phyloP scores from a whole-genome alignment of 352 stramenopile genomes.

The Pythium sukuiense region DNA sequence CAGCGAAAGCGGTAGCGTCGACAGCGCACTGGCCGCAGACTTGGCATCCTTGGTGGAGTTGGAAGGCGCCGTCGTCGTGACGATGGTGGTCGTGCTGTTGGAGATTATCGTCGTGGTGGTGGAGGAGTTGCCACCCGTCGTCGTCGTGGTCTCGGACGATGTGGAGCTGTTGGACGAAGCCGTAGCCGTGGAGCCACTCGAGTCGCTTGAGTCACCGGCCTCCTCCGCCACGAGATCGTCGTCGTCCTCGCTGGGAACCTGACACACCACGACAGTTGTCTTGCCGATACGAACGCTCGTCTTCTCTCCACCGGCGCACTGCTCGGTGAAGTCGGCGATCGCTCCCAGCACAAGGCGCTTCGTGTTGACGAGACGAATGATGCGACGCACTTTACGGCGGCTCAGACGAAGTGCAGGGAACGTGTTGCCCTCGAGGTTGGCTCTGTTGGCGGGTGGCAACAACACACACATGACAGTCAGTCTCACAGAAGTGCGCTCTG shows the following conservation, averaged over 20 bases:
- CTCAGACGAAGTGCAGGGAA: slow-evolving; percentile 19
- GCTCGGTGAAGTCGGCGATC: slow-evolving; percentile 20
- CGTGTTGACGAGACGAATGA: slow-evolving; percentile 16
- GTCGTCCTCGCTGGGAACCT: slow-evolving; percentile 15
- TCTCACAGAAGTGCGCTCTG: not conserved
- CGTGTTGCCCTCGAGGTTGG: slow-evolving; percentile 9
- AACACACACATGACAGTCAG: not conserved
- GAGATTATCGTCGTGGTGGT: not conserved
- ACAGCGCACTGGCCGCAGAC: not conserved
- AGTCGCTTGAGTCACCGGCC: slow-evolving; percentile 6
- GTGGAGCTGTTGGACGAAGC: not conserved
- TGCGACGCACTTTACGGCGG: slow-evolving; percentile 14
- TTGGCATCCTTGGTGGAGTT: not conserved
- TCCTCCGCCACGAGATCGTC: slow-evolving; percentile 19
- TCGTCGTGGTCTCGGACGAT: not conserved
- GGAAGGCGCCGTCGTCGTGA: not conserved
- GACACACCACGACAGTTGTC: slow-evolving; percentile 9
- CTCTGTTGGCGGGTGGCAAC: not conserved
- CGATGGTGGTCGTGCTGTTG: not conserved
- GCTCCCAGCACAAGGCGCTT: slow-evolving; percentile 14
- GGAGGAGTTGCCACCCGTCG: not conserved
- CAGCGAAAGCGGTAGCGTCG: not conserved
- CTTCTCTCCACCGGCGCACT: slow-evolving; percentile 18
- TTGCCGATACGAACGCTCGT: slow-evolving; percentile 6
- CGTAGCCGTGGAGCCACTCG: not conserved